These are phyloP conservation scores for Cystobasidium sp. DNA, from an alignment of 1,284 basidiomycete genomes.

Conservation along the genomic window DNA sequence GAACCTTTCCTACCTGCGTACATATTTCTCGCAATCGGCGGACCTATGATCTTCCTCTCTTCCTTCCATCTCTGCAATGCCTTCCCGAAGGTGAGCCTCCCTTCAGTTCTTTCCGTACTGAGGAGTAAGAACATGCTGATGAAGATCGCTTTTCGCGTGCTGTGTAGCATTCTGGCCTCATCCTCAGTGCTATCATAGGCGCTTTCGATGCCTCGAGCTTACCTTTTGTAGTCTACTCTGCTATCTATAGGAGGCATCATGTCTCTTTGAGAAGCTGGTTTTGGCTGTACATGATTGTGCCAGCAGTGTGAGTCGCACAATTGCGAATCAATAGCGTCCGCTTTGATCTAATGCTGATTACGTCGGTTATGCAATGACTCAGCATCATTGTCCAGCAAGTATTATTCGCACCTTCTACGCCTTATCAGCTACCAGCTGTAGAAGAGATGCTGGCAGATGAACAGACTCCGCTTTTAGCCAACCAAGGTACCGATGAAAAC, in stretches of 20 bases:
- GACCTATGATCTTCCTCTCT: slow-evolving; percentile 57
- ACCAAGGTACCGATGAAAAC: neutral
- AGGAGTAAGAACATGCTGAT: too few relatives aligned
- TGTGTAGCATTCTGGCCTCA: slow-evolving; percentile 56
- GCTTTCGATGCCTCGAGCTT: slow-evolving; percentile 59
- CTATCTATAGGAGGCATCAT: slow-evolving; percentile 50
- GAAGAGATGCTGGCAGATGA: slow-evolving; percentile 32
- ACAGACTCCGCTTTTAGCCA: slow-evolving; percentile 33
- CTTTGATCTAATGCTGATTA: neutral
- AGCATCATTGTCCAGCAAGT: slow-evolving; percentile 56
- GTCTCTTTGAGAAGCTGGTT: slow-evolving; percentile 56
- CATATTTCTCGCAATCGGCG: slow-evolving; percentile 57
- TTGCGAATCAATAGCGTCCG: neutral
- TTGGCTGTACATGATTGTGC: slow-evolving; percentile 56
- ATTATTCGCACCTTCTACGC: slow-evolving; percentile 51
- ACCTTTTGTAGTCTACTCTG: slow-evolving; percentile 56
- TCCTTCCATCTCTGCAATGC: slow-evolving; percentile 59
- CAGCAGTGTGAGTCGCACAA: slow-evolving; percentile 53
- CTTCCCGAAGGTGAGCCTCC: slow-evolving; percentile 54
- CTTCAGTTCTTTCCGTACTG: too few relatives aligned
- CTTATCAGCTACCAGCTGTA: slow-evolving; percentile 10
- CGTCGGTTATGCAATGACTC: neutral
- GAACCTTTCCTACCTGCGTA: slow-evolving; percentile 57
- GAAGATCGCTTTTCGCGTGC: neutral
- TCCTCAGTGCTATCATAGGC: slow-evolving; percentile 58